Evolutionary conservation across 768 basidiomycete species (phyloP), one percentile per base, ranked within the genome.

Genomic region (Mycena vitilis): DNA sequence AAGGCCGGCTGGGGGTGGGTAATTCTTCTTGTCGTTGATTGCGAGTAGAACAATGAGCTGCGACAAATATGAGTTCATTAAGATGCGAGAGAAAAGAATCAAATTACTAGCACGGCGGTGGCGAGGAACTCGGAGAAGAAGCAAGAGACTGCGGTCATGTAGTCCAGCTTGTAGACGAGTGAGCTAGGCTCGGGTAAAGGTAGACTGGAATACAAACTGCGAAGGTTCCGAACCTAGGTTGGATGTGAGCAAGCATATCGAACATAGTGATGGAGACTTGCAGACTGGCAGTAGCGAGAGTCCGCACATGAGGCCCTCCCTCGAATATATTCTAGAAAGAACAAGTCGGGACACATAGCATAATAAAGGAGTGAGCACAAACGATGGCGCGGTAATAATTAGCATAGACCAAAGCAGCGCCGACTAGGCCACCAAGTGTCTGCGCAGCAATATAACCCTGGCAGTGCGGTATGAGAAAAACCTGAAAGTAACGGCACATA

Each of bases 301-400:
- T 90, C n/a, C 90, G 86, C 30, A 86, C 79, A 23, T 80, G 78
- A 36, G 78, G 60, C 12, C 87, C 85, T 12, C 90, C 90, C 73
- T 91, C 91, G 68, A 86, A 83, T 52, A 89, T 69, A 72, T 90
- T 30, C 30, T 30, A 30, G 30, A 30, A 30, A 30, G 30, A 30
- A 30, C 5, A 30, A 30, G 30, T 5, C 30, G 30, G 5, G 30
- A 30, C 30, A 30, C 30, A 30, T 30, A n/a, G n/a, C 30, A 30
- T 5, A 30, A 30, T 30, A 30, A 30, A 30, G 30, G 30, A 30
- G 30, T 5, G 30, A 5, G 30, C 30, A 30, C 30, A 30, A 30
- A 30, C 84, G 73, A 93, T 89, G 20, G 89, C 90, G 76, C 89
- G 87, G 73, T 86, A 85, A 73, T 91, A 92, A 72, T 89, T 88